Percentiles rank a stretch among this genome's conserved stretches.
Conservation (phyloP, 2,329 filamentous ascomycete genomes). For the Verticillium albo-atrum region DNA sequence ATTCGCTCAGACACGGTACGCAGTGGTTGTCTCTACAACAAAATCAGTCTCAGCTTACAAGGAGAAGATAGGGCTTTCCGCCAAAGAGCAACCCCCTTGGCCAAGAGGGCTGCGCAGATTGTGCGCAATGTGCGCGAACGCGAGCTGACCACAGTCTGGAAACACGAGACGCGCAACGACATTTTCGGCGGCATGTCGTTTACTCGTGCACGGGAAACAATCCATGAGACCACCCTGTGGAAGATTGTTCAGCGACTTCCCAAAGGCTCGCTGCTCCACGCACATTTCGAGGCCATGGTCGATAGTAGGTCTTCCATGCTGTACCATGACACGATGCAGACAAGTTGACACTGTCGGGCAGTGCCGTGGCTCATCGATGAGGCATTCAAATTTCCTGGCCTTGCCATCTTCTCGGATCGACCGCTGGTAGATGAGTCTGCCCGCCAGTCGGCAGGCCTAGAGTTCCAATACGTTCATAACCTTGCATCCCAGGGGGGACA, state of each 20-base stretch:
- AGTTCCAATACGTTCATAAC: not conserved
- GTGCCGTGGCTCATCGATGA: not conserved
- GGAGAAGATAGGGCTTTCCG: not conserved
- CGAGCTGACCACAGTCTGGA: conserved; percentile 69
- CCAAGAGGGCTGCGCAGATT: conserved; percentile 66
- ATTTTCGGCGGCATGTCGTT: conserved; percentile 68
- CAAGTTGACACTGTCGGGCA: not conserved
- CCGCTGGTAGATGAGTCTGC: not conserved
- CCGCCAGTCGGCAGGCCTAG: not conserved
- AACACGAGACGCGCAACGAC: conserved; percentile 48
- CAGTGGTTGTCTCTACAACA: not conserved
- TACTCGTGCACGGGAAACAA: conserved; percentile 66
- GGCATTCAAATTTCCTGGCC: not conserved
- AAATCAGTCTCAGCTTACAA: not conserved
- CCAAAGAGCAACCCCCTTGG: conserved; percentile 54
- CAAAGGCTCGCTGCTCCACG: conserved; percentile 74
- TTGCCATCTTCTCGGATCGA: not conserved
- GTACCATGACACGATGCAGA: not conserved
- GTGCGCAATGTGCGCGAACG: conserved; percentile 68
- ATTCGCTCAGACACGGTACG: not conserved
- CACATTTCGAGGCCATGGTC: conserved; percentile 78
- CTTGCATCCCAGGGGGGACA: not conserved
- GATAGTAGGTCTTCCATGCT: conserved; percentile 32
- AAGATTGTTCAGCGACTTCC: conserved; percentile 74
- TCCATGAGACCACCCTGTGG: conserved; percentile 76